Evolutionary conservation across 768 basidiomycete genomes (phyloP), one percentile per base, ranked within the genome.

Genomic region (Dentipellis fragilis): DNA sequence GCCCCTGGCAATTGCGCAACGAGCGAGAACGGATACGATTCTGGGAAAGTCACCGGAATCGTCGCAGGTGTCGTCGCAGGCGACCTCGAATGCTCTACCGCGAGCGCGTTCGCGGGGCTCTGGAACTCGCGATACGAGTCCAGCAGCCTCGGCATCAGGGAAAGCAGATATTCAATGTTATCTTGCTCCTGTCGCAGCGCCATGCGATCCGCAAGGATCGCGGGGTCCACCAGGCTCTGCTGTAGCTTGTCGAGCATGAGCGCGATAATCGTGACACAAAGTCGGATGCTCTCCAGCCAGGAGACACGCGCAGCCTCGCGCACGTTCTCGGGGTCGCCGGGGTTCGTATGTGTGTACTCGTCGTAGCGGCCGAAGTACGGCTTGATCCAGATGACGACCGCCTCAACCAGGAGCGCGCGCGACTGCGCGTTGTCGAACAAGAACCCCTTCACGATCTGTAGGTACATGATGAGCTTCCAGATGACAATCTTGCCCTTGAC

Each of bases 331-430:
- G 80, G 71, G 59, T 94, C 93, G 54, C 76, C 81, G 1, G 80
- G 70, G 54, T 78, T 75, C 11, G 78, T 78, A 59, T 83, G 79
- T 17, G 75, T 66, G 61, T 82, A 87, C 68, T 94, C 93, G 59
- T 97, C 93, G 65, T 87, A 97, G 29, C 81, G 81, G 22, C 94
- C 94, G 63, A 98, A 90, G 67, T 94, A 85, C 1, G 94, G 92
- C 66, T 93, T 95, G 61, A 98, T 86, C 93, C 94, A 97, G 19
- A 86, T 80, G 10, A 93, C 84, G 23, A 97, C 83, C 17, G 86
- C 83, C 60, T 96, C 93, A 7, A 95, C 84, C 2, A 98, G 74
- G 5, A 88, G 71, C 1, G 85, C 77, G 29, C 95, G 83, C 12
- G 88, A 85, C 54, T 89, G 78, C 0, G 86, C 72, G 57, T 87